Evolutionary conservation across 495 filamentous ascomycete species (phyloP), one percentile per base, ranked within the genome.

Genomic region (Pyrenula aspistea): DNA sequence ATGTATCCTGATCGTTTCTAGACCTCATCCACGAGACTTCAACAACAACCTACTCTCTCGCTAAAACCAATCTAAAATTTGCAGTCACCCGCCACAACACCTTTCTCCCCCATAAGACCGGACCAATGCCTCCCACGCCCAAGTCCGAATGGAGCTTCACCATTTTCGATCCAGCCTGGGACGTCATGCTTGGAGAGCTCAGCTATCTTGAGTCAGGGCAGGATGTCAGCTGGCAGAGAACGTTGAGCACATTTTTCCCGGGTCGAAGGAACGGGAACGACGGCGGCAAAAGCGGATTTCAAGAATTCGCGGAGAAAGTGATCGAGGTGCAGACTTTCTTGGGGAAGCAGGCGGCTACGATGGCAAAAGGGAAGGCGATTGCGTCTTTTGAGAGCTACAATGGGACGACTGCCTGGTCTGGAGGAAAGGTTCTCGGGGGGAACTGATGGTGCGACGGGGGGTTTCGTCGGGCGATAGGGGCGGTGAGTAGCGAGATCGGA

Each of bases 101-200:
- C 31, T 42, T 42, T 42, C 15, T 4, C 8, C 31, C 31, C 8
- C 31, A 42, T 42, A 4, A 15, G 31, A 42, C 8, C 31, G 31
- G 31, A 8, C 31, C 31, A 42, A 42, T 15, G 31, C 31, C 31
- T 15, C 50, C 50, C 8, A 10, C 36, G 62, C 21, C 62, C 58
- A 2, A 51, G 10, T 2, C 57, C 60, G 22, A 59, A 11, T 79
- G 79, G 66, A 75, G 71, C 2, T 71, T 78, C 10, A 71, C 72
- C 0, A 49, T 86, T 2, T 80, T 71, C 55, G 70, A 77, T 51
- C 65, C 68, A 1, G 53, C 65, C 22, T 86, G 83, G 83, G 76
- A 81, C 47, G 63, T 62, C 2, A 53, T 67, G 4, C 56, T 77
- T 2, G 64, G 63, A 11, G 58, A 62, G 22, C 67, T 75, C 55